Conservation (phyloP, 257 asterid species). For the Solanum okadae region DNA sequence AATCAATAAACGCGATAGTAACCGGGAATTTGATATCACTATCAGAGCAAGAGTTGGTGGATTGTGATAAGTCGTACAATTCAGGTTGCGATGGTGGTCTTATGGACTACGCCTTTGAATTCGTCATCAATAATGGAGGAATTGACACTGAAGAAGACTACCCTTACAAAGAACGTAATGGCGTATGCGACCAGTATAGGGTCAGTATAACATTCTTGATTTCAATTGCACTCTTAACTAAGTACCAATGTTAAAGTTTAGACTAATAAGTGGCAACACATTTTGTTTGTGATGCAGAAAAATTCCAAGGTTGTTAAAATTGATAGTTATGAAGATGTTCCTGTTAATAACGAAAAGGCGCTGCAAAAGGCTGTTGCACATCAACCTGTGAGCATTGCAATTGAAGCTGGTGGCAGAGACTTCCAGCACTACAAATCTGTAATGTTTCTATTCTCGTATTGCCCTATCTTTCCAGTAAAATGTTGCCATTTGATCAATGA, state of each 20-base stretch:
- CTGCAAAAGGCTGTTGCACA: conserved; percentile 17
- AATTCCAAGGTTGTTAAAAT: conserved; percentile 19
- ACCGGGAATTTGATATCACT: conserved; percentile 39
- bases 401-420: conserved; percentile 11
- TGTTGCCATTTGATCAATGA: not conserved
- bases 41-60: conserved; percentile 61
- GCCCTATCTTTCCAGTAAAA: not conserved
- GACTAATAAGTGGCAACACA: not conserved
- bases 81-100: conserved; percentile 61
- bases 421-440: conserved; percentile 15
- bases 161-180: conserved; percentile 41
- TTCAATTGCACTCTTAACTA: not conserved
- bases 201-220: conserved; percentile 11
- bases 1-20: conserved; percentile 38
- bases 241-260: not conserved
- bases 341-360: conserved; percentile 9
- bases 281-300: conserved; percentile 10
- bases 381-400: conserved; percentile 9
- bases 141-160: conserved; percentile 50
- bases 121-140: conserved; percentile 54
- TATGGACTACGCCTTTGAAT: conserved; percentile 57
- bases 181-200: conserved; percentile 34
- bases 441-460: not conserved
- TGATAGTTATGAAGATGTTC: conserved; percentile 17
- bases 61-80: conserved; percentile 39